phyloP scores from a whole-genome alignment of 441 rosid species.

The Jatropha podagrica region DNA sequence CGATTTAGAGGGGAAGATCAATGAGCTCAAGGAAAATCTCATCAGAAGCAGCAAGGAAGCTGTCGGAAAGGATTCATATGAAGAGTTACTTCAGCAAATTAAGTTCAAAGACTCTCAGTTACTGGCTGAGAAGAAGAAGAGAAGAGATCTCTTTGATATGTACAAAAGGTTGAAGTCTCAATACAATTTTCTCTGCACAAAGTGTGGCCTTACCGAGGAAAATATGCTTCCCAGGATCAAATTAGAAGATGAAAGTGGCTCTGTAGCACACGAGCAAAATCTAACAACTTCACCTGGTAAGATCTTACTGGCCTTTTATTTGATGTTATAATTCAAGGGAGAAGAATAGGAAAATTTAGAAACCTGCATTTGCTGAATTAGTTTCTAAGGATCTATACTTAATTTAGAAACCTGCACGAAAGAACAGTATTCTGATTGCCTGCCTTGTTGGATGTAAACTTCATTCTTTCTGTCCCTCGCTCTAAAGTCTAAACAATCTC shows the following conservation, averaged over 20 bases:
- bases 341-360: neutral
- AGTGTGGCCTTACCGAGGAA: conserved; percentile 51
- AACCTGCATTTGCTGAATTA: neutral
- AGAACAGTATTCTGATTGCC: neutral
- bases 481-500: neutral
- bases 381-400: neutral
- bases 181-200: conserved; percentile 53
- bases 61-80: conserved; percentile 34
- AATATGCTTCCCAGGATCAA: conserved; percentile 36
- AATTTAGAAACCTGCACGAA: neutral
- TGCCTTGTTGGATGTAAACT: conserved; percentile 4
- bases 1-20: conserved; percentile 39
- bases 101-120: conserved; percentile 47
- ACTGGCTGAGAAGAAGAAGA: conserved; percentile 47
- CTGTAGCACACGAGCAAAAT: conserved; percentile 33
- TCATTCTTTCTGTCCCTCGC: neutral
- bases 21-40: conserved; percentile 33
- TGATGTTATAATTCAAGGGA: neutral
- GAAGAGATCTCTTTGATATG: conserved; percentile 31
- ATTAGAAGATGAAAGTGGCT: conserved; percentile 41
- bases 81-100: conserved; percentile 40
- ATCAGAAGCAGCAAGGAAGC: conserved; percentile 20
- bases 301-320: neutral
- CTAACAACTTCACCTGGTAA: conserved; percentile 45
- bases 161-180: conserved; percentile 75